A percentile compares a stretch with the other conserved stretches of the same genome.
Evolutionary conservation across 1,284 basidiomycete genomes (phyloP).

Genomic region (Boletus putidus): DNA sequence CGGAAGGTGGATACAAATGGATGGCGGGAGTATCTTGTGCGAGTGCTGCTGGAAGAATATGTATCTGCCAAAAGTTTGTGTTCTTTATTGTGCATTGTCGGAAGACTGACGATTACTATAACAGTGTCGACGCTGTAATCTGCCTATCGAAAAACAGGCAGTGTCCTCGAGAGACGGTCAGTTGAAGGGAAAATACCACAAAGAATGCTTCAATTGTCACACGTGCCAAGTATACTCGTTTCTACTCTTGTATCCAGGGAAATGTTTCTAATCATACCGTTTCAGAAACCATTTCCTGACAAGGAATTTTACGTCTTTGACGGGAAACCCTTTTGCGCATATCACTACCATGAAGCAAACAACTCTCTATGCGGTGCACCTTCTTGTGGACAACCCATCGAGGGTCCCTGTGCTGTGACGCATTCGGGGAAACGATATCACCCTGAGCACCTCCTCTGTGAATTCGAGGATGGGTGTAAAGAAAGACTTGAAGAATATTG

Average conservation of each 20-base stretch:
- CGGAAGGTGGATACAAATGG: conserved; percentile 76
- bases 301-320: conserved; percentile 87
- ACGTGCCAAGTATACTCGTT: conserved; percentile 67
- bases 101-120: conserved; percentile 4
- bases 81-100: conserved; percentile 2
- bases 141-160: conserved; percentile 85
- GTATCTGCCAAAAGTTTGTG: conserved; percentile 81
- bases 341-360: conserved; percentile 89
- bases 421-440: conserved; percentile 79
- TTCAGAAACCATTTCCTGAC: conserved; percentile 82
- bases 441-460: conserved; percentile 79
- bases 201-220: conserved; percentile 84
- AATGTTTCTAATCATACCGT: conserved; percentile 6
- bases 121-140: conserved; percentile 80
- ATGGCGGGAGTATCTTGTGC: conserved; percentile 75
- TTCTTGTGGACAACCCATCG: conserved; percentile 83
- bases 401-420: conserved; percentile 85
- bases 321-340: conserved; percentile 83
- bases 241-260: conserved; percentile 3
- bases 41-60: conserved; percentile 91
- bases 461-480: conserved; percentile 58
- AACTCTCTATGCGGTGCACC: conserved; percentile 78
- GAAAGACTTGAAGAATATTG: conserved; percentile 76
- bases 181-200: conserved; percentile 90
- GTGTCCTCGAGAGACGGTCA: conserved; percentile 90